Base-by-base conservation (phyloP, 495 filamentous ascomycete species). In the Margaritispora aquatica region DNA sequence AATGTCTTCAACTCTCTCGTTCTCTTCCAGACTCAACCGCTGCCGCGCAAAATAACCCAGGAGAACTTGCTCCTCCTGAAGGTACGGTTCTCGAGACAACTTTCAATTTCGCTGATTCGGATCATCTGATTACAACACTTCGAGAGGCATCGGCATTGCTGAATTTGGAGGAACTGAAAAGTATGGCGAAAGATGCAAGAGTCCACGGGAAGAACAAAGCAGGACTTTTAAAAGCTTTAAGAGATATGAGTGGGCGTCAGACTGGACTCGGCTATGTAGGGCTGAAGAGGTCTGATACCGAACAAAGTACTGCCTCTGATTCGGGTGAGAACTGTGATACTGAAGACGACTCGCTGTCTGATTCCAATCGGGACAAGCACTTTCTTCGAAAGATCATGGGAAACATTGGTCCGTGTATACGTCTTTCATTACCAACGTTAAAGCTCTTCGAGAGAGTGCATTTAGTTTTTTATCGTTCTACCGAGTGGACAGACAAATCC, bases 401-500 rank as follows among this genome's bases (percentile, higher is more conserved):
- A 58, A 84, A 82, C 31, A 90, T 89, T 2, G 94, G 94, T 0
- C 84, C 88, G 29, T 92, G 91, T 57, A 88, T 97, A 51, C 77
- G 93, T 38, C 85, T 98, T 17, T 85, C 90, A 1, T 70, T 84
- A 1, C 75, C 84, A 8, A 80, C 85, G n/a, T 81, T 90, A 57
- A 88, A 84, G 58, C 80, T 98, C 3, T 98, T 98, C 65, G 92
- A 96, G 68, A 83, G 94, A 27, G 90, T 97, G 1, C 93, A 97
- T 72, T 73, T 98, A 7, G 92, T 98, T 51, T 97, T 96, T 68
- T 97, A 97, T 68, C 80, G 92, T 27, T 97, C 92, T 26, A 96
- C 92, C 0, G 92, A 96, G 69, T 97, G 93, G 92, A 94, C 92
- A 0, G 94, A 97, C 65, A 97, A 96, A 65, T 96, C 93, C 11